Evolutionary conservation across 768 basidiomycete genomes (phyloP), one percentile per base, ranked within the genome.

Genomic region (Chalciporus pseudorubinellus): DNA sequence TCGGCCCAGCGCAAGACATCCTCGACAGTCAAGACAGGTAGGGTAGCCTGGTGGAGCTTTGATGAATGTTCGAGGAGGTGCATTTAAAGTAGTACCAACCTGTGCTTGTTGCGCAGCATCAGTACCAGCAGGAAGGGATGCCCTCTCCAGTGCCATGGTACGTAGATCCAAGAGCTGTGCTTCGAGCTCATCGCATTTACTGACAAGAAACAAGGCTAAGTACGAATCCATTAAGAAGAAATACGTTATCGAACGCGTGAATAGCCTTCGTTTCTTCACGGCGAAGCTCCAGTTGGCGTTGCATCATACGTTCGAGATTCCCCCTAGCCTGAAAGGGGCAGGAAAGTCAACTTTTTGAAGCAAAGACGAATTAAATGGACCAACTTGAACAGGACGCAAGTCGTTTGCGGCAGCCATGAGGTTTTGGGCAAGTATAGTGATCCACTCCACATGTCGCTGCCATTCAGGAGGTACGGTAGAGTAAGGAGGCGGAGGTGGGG

Each of bases 361-460:
- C 22, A 21, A 7, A 19, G 16, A 18, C 22, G 34, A 29, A 52
- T 24, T n/a, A 45, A 45, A 41, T 48, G 39, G 56, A 63, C 70
- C 11, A 21, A 85, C 91, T 79, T 95, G 92, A 5, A 93, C 87
- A 1, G 92, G 92, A 21, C 93, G 81, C 45, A 95, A 70, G 60
- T 93, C 92, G 62, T 95, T 95, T 33, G 89, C 89, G 16, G 89
- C 88, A 13, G 86, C 89, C 82, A 94, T 90, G 50, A 95, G 77
- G 66, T 95, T 95, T 66, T 91, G 87, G 7, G 83, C 83, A 47
- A 92, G 78, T 2, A 89, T 74, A 11, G 78, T 83, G 46, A 94
- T 86, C 87, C 92, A 92, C 62, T 91, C 87, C 2, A 88, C 75
- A 48, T 86, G 81, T 44, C 80, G 73, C 46, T 82, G 78, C 88